A percentile compares a stretch with the other conserved stretches of the same genome.
Evolutionary conservation across 768 basidiomycete genomes (phyloP).

Genomic region (Russula virescens): DNA sequence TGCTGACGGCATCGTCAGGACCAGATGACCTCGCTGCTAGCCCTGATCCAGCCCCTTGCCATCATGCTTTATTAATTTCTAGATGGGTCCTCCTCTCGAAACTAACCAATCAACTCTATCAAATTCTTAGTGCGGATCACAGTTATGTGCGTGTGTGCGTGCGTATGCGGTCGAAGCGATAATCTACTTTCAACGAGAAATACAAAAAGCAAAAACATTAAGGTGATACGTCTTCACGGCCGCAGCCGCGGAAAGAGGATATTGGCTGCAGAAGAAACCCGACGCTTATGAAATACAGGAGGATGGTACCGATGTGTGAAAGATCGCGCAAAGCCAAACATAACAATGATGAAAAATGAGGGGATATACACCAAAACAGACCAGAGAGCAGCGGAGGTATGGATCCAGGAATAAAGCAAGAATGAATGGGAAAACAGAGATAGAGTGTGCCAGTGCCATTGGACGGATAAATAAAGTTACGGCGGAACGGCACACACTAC

Average conservation of each 20-base stretch:
- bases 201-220: conserved; percentile 17
- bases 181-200: conserved; percentile 23
- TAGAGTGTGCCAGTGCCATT: conserved; percentile 4
- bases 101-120: conserved; percentile 4
- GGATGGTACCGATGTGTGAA: conserved; percentile 21
- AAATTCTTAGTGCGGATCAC: conserved; percentile 1
- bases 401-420: conserved; percentile 23
- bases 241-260: conserved; percentile 9
- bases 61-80: not conserved
- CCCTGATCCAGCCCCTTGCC: not conserved
- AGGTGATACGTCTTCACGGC: conserved; percentile 6
- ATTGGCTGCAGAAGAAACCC: conserved; percentile 20
- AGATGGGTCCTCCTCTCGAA: not conserved
- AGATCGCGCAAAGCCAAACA: conserved; percentile 21
- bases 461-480: conserved; percentile 16
- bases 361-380: conserved; percentile 22
- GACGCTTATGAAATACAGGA: conserved; percentile 21
- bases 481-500: conserved; percentile 24
- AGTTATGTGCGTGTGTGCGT: not conserved
- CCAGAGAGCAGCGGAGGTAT: conserved; percentile 8
- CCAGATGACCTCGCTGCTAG: not conserved
- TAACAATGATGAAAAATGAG: conserved; percentile 12
- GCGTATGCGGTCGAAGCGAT: conserved; percentile 1
- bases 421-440: conserved; percentile 6
- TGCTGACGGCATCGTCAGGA: conserved; percentile 1